Evolutionary conservation across 2,329 filamentous ascomycete genomes (phyloP).

Genomic region (Macrophomina phaseolina): DNA sequence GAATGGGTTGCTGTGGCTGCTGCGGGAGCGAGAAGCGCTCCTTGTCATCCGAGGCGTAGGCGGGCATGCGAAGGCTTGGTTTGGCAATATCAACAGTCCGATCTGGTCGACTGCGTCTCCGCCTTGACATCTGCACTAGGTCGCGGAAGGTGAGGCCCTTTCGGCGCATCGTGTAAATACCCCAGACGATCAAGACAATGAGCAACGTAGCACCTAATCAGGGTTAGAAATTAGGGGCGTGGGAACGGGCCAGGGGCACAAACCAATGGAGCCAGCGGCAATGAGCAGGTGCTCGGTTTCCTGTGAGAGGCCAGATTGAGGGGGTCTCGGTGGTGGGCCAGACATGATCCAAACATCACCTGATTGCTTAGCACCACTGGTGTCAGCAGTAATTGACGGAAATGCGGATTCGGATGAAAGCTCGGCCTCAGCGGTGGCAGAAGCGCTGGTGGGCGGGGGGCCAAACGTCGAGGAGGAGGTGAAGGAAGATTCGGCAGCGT

Average conservation of each 20-base stretch:
- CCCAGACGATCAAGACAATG: constrained; percentile 43
- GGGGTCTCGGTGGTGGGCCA: constrained; percentile 30
- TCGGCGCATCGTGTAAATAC: constrained; percentile 45
- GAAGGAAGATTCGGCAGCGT: neutral
- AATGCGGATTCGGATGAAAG: neutral
- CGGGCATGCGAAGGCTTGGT: constrained; percentile 13
- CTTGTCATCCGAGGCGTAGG: constrained; percentile 19
- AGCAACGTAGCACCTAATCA: constrained; percentile 45
- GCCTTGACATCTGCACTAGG: constrained; percentile 15
- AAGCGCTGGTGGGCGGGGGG: neutral
- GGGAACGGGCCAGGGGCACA: neutral
- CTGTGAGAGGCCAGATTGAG: constrained; percentile 38
- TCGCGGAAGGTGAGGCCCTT: constrained; percentile 40
- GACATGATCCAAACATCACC: constrained; percentile 12
- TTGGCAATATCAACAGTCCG: constrained; percentile 24
- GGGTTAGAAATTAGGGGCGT: neutral
- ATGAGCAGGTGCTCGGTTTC: constrained; percentile 48
- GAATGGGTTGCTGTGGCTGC: neutral
- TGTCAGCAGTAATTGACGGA: neutral
- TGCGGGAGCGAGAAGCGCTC: neutral
- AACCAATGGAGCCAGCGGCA: constrained; percentile 49
- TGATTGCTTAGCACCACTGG: constrained; percentile 6
- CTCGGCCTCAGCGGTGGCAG: neutral
- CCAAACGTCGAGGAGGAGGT: neutral
- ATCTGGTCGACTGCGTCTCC: constrained; percentile 16